Base-by-base conservation (phyloP, 768 basidiomycete species). In the Pilatotrama ljubarskyi region DNA sequence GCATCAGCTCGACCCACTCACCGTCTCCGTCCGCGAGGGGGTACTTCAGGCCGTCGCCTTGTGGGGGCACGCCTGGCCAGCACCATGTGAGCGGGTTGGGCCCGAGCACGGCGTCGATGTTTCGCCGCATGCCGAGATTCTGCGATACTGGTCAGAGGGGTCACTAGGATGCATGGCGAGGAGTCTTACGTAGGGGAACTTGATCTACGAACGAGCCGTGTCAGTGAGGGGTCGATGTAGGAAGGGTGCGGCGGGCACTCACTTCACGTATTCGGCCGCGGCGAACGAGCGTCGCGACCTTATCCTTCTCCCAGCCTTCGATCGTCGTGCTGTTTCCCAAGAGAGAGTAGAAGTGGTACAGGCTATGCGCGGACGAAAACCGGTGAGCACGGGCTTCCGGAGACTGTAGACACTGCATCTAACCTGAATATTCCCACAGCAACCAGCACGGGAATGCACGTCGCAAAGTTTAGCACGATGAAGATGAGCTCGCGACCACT, bases 261-360 rank as follows among this genome's bases (percentile, higher is more conserved):
- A 90, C 90, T 75, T 94, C 90, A 51, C 81, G 84, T 58, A 98
- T 88, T 72, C 90, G 92, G 5, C 95, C 96, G 58, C 88, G 78
- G 18, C 90, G 84, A 51, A 92, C 85, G 66, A 99, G 81, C 0
- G 85, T 90, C 5, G 94, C 89, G 1, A 86, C 93, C 73, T 90
- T 95, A 69, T 98, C 95, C 75, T 98, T 98, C 73, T 99, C 97
- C 92, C 93, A 96, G 0, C 90, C 86, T 75, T 99, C 97, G 50
- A 99, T 98, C 0, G 97, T 98, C 0, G 96, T 99, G 2, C 88
- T 85, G 72, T 99, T 99, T 10, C 81, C 81, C 6, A 82, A 66
- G 25, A 98, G 72, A 50, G 82, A 80, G 68, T 87, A 90, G 63
- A 95, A 84, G 65, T 98, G 97, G 69, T 95, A 98, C 20, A 98